Evolutionary conservation across 177 flowering plant species (phyloP), one percentile per base, ranked within the genome.

Genomic region (Vitis hybrid): DNA sequence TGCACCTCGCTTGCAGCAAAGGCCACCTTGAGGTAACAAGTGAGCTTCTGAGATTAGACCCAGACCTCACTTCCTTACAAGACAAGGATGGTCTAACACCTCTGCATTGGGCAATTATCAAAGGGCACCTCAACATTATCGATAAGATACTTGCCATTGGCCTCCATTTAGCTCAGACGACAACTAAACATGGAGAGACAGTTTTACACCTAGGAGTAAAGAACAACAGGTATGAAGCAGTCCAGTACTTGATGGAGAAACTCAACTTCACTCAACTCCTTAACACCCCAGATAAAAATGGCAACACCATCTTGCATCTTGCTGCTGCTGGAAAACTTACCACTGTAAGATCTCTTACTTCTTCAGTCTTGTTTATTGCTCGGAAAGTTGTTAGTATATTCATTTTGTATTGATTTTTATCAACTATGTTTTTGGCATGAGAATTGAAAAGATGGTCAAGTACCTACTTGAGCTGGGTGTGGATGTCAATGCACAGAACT

Each of bases 231-330:
- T 77, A 64, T 57, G 84, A 83, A 1, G 83, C 83, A 0, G 58
- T 84, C 10, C 75, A 56, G 62, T 87, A 78, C 77, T 63, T 89
- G 53, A 75, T 79, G 31, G 88, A 87, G 58, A 77, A 61, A 3
- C 77, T 81, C 3, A 68, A 85, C 57, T 70, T 76, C 58, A 68
- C 79, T 7, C 69, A 77, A 11, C 79, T 86, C 45, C 55, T 83
- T 2, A 79, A 84, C 69, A 5, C 69, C 65, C 76, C 65, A 1
- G 89, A 85, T 56, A 70, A 67, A 6, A 78, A 86, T 45, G 94
- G 94, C 26, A 87, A 89, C 69, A 86, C 86, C 10, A 50, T 86
- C 63, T 67, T 89, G 73, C 94, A 89, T 70, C 69, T 86, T 8
- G 91, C 90, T n/a, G 67, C 84, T 2, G 83, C 86, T 10, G 83